phyloP scores from a whole-genome alignment of 1,139 yeast species.

The Pichia sp. region DNA sequence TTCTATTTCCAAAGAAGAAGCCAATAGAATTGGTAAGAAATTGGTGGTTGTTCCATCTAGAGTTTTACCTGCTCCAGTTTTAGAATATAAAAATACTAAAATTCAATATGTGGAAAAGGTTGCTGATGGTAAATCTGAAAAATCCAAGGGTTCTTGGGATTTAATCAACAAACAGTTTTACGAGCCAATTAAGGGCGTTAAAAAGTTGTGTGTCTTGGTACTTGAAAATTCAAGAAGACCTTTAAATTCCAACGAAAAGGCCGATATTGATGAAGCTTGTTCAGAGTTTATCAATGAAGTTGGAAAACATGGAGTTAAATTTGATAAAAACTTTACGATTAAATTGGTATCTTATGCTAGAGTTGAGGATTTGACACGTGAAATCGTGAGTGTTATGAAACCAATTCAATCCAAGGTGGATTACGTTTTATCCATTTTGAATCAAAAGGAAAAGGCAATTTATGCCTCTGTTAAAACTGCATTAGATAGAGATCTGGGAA shows the following conservation, averaged over 20 bases:
- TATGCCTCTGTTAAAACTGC: slow-evolving; percentile 18
- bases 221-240: slow-evolving; percentile 14
- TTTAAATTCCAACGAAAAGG: slow-evolving; percentile 12
- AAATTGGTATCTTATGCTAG: slow-evolving; percentile 9
- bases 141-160: slow-evolving; percentile 21
- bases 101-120: slow-evolving; percentile 12
- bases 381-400: slow-evolving; percentile 9
- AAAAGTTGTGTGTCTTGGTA: slow-evolving; percentile 14
- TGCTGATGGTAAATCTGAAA: slow-evolving; percentile 18
- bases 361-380: slow-evolving; percentile 11
- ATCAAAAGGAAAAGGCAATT: slow-evolving; percentile 15
- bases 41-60: slow-evolving; percentile 21
- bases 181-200: slow-evolving; percentile 13
- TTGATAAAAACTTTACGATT: slow-evolving; percentile 6
- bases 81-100: slow-evolving; percentile 14
- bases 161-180: slow-evolving; percentile 15
- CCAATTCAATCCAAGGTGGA: slow-evolving; percentile 11
- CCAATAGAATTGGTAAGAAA: slow-evolving; percentile 16
- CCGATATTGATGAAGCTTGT: slow-evolving; percentile 13
- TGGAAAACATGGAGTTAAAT: slow-evolving; percentile 14
- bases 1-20: slow-evolving; percentile 9
- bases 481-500: slow-evolving; percentile 17
- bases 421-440: slow-evolving; percentile 15
- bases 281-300: slow-evolving; percentile 12
- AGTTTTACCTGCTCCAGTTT: slow-evolving; percentile 15